These are phyloP conservation scores for Aurantiochytrium sp. DNA, from an alignment of 108 stramenopile genomes.

Conservation along the genomic window DNA sequence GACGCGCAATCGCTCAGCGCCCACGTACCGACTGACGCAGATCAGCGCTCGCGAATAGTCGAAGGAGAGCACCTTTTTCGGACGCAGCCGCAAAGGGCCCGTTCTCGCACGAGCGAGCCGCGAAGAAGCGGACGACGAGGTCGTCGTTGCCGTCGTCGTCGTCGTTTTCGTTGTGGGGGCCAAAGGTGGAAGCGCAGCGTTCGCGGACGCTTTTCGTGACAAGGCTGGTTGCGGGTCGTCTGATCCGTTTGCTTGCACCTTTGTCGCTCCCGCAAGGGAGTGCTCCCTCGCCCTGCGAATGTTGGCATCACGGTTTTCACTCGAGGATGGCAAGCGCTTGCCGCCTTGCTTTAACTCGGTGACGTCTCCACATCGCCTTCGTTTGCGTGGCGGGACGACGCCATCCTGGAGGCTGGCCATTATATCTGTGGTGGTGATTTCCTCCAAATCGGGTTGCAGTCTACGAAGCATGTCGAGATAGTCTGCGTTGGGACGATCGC, in stretches of 20 bases:
- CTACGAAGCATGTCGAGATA: neutral
- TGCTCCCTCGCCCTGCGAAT: too few relatives aligned
- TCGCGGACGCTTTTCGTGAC: too few relatives aligned
- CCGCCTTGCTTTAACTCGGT: neutral
- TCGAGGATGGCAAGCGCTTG: too few relatives aligned
- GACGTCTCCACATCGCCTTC: neutral
- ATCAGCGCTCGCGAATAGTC: neutral
- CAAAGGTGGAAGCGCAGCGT: neutral
- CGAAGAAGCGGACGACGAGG: neutral
- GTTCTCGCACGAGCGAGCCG: neutral
- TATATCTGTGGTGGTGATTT: neutral
- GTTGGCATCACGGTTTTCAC: neutral
- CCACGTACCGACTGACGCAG: constrained; percentile 9
- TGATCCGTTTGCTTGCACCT: too few relatives aligned
- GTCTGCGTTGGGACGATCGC: neutral
- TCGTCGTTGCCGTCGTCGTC: too few relatives aligned
- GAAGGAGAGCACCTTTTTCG: neutral
- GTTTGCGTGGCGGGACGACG: neutral
- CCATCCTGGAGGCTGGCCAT: neutral
- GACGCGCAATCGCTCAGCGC: neutral
- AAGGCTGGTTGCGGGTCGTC: too few relatives aligned
- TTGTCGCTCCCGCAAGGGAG: too few relatives aligned
- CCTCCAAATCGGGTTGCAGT: neutral
- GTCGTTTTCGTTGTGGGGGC: neutral
- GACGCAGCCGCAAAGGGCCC: neutral